Conservation (phyloP, 805 yeast genomes). For the Metschnikowia gelsemii region DNA sequence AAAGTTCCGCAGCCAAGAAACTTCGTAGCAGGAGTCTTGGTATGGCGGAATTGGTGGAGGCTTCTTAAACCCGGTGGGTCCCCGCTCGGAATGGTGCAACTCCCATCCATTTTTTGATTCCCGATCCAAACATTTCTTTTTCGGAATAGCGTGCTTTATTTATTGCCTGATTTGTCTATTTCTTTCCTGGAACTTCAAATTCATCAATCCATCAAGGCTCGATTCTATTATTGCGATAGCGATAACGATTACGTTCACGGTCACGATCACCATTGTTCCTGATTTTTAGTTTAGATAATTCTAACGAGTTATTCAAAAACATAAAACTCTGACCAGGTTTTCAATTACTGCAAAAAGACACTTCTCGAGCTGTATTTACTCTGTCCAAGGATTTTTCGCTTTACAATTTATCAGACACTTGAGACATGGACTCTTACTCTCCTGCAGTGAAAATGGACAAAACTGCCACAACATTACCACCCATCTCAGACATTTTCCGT, state of each 20-base stretch:
- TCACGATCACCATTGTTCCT: no score
- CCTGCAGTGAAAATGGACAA: constrained; percentile 13
- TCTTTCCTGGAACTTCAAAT: no score
- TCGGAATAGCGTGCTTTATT: no score
- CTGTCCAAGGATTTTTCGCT: not conserved
- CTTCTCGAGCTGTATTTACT: no score
- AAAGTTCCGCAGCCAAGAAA: constrained; percentile 14
- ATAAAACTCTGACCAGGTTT: no score
- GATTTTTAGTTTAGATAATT: no score
- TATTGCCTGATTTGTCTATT: no score
- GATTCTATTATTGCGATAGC: no score
- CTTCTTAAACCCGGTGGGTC: constrained; percentile 2
- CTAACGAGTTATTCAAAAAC: no score
- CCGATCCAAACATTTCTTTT: not conserved
- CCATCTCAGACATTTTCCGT: constrained; percentile 40
- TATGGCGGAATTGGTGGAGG: constrained; percentile 3
- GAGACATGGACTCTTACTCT: constrained; percentile 2
- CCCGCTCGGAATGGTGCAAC: not conserved
- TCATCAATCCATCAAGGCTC: no score
- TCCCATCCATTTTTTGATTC: not conserved
- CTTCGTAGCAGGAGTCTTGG: constrained; percentile 3
- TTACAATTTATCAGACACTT: not conserved
- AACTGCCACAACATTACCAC: constrained; percentile 38
- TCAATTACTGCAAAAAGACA: no score
- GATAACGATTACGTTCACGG: no score